Evolutionary conservation across 129 eudicot genomes (phyloP), one percentile per base, ranked within the genome.

Genomic region (Silybum marianum): DNA sequence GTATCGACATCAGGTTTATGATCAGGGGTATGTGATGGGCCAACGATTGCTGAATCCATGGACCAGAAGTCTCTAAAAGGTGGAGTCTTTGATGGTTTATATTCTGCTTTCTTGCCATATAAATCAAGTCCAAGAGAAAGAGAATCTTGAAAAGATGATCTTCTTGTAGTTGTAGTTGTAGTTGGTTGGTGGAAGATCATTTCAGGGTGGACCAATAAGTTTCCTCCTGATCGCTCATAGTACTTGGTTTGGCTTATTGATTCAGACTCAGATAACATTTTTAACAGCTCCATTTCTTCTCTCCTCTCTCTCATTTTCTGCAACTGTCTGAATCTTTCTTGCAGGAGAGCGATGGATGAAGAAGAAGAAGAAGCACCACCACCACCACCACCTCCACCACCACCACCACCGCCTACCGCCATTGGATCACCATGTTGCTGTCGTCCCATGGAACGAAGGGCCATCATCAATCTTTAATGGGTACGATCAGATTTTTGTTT

Each of bases 241-340:
- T 46, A 34, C 32, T 72, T 73, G 60, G 69, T 51, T 87, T 44
- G 78, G 32, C 51, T 77, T 19, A 25, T 40, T 60, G 73, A 70
- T 60, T 69, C 79, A 1, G 82, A 58, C 32, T 58, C 83, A 0
- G 84, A 77, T 21, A 90, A 62, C 78, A 82, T 24, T 46, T 75
- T 82, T 48, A 85, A 74, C 34, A 83, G 26, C 72, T 79, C 88
- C 80, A 74, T 84, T 72, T 86, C 88, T 79, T 86, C 86, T 54
- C 94, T 84, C 74, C 36, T 88, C 48, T 88, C 90, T 74, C 85
- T 90, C 87, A 84, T 79, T 75, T 87, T 90, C 51, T 90, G 78
- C 75, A 90, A 69, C 81, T 84, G 84, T 72, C 84, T 86, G 60
- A 90, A 90, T 76, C 94, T 82, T 86, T 88, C 94, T 80, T 90